phyloP scores from a whole-genome alignment of 2,329 filamentous ascomycete genomes.

The Fusarium redolens region DNA sequence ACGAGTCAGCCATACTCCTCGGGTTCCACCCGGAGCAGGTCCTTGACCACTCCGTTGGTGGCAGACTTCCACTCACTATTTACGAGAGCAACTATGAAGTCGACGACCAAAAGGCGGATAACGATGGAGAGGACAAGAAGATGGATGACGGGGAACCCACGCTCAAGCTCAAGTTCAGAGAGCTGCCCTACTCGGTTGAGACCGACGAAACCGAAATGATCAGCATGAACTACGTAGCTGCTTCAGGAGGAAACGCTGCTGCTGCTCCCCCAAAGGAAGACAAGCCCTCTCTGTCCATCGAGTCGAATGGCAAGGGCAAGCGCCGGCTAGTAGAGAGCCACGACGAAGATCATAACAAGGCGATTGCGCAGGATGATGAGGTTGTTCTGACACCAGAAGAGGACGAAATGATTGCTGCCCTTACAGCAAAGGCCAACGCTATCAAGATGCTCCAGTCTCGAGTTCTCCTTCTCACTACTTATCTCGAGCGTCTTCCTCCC shows the following conservation, averaged over 20 bases:
- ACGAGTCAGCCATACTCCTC: constrained; percentile 88
- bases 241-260: constrained; percentile 80
- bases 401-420: constrained; percentile 70
- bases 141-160: constrained; percentile 73
- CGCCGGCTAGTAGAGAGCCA: constrained; percentile 52
- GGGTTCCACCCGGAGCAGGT: constrained; percentile 81
- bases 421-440: constrained; percentile 91
- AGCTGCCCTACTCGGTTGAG: constrained; percentile 88
- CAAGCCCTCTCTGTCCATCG: constrained; percentile 55
- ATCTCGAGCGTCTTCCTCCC: constrained; percentile 78
- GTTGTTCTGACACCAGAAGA: constrained; percentile 66
- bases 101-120: constrained; percentile 63
- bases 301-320: constrained; percentile 66
- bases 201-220: constrained; percentile 99
- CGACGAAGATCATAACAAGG: constrained; percentile 41
- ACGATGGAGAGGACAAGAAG: constrained; percentile 73
- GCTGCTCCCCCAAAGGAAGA: constrained; percentile 66
- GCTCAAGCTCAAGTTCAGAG: constrained; percentile 78
- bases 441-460: constrained; percentile 91
- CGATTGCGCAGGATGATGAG: constrained; percentile 50
- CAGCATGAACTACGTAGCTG: constrained; percentile 91
- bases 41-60: constrained; percentile 68
- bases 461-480: constrained; percentile 77
- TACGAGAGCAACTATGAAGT: constrained; percentile 87
- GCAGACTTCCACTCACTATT: constrained; percentile 88